Evolutionary conservation across 2,329 filamentous ascomycete genomes (phyloP).

Genomic region (Sporothrix variecibatus): DNA sequence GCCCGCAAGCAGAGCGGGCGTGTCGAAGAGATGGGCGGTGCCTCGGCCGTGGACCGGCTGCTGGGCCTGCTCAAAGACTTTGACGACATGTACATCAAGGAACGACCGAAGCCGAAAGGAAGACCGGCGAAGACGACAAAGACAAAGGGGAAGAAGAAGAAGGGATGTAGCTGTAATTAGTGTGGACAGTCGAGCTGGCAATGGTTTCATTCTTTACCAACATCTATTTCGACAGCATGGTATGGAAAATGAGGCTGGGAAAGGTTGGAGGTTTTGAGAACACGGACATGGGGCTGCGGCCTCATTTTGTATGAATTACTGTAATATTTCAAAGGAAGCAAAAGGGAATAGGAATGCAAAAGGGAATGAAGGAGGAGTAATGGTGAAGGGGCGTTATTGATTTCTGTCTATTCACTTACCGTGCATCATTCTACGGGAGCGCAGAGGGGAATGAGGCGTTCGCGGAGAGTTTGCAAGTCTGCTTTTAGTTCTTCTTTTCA

Average conservation of each 20-base stretch:
- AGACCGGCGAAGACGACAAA: neutral
- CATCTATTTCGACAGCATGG: neutral
- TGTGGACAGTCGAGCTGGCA: neutral
- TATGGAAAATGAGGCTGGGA: neutral
- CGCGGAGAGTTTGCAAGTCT: neutral
- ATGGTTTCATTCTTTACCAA: neutral
- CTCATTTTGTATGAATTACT: neutral
- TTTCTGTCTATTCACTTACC: neutral
- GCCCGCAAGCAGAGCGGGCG: conserved; percentile 28
- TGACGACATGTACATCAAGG: conserved; percentile 28
- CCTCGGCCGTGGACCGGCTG: conserved; percentile 27
- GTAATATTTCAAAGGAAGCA: neutral
- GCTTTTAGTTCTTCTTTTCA: neutral
- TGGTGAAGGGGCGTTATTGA: neutral
- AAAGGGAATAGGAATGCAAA: neutral
- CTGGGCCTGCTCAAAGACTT: conserved; percentile 28
- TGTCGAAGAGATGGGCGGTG: conserved; percentile 31
- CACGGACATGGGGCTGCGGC: neutral
- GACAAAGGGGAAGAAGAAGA: neutral
- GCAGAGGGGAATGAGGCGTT: neutral
- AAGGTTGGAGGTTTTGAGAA: neutral
- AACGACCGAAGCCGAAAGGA: neutral
- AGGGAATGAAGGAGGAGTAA: neutral
- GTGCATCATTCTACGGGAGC: neutral
- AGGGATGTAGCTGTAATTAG: neutral